A percentile compares a stretch with the other conserved stretches of the same genome.
These are phyloP conservation scores for Pholiota molesta DNA, from an alignment of 768 basidiomycete species.

Conservation along the genomic window DNA sequence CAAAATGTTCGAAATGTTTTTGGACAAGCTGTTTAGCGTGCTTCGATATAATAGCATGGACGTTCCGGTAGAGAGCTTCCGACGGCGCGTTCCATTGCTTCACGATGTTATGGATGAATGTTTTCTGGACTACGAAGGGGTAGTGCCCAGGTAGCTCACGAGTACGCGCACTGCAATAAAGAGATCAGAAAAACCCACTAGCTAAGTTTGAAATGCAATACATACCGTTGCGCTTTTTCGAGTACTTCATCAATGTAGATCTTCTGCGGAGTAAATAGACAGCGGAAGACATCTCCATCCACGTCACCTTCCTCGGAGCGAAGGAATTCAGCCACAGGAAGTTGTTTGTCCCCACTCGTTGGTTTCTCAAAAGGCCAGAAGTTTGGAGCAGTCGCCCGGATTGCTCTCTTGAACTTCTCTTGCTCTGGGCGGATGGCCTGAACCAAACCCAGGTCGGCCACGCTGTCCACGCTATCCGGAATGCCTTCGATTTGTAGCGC, in stretches of 20 bases:
- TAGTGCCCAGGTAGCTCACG: slow-evolving; percentile 72
- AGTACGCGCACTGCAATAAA: slow-evolving; percentile 55
- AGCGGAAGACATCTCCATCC: background rate
- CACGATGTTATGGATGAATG: slow-evolving; percentile 49
- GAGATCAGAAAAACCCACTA: background rate
- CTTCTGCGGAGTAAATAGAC: background rate
- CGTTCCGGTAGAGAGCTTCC: slow-evolving; percentile 41
- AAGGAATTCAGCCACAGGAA: slow-evolving; percentile 37
- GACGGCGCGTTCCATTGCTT: slow-evolving; percentile 54
- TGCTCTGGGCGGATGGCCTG: slow-evolving; percentile 58
- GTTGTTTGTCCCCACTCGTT: slow-evolving; percentile 12
- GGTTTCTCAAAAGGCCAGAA: slow-evolving; percentile 49
- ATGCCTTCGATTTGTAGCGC: slow-evolving; percentile 52
- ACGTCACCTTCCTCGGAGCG: slow-evolving; percentile 36
- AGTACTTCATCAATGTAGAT: slow-evolving; percentile 60
- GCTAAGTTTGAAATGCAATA: slow-evolving; percentile 1
- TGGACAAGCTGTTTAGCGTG: slow-evolving; percentile 47
- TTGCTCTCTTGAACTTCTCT: slow-evolving; percentile 46
- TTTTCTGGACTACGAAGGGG: slow-evolving; percentile 61
- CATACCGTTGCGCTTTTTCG: slow-evolving; percentile 47
- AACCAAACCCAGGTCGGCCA: slow-evolving; percentile 43
- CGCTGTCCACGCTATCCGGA: slow-evolving; percentile 33
- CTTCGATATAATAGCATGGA: slow-evolving; percentile 38
- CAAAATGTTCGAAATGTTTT: slow-evolving; percentile 52
- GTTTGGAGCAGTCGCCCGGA: slow-evolving; percentile 34